These are phyloP conservation scores for Skeletonema menzelii DNA, from an alignment of 108 stramenopile genomes.

Conservation along the genomic window DNA sequence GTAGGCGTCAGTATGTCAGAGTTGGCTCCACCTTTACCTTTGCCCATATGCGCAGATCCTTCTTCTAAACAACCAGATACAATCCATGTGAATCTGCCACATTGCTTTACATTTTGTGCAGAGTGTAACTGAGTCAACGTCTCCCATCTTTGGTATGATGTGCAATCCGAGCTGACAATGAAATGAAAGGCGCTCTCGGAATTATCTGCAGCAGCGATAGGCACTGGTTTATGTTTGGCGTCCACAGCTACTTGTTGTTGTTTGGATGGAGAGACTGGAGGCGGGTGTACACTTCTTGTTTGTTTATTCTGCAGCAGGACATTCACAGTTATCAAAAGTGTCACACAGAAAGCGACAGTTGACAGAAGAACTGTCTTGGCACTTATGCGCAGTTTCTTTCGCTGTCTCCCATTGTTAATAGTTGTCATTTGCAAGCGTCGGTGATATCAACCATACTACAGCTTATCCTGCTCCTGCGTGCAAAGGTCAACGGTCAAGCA, in stretches of 20 bases:
- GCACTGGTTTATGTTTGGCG: neutral
- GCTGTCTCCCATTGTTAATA: neutral
- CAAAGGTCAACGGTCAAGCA: too few relatives aligned
- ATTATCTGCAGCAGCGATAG: neutral
- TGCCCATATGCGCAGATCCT: constrained; percentile 16
- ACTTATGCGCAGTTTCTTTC: neutral
- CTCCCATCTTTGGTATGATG: constrained; percentile 60
- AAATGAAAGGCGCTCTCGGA: constrained; percentile 45
- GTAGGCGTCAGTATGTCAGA: constrained; percentile 37
- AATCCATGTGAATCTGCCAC: constrained; percentile 57
- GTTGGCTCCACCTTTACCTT: constrained; percentile 43
- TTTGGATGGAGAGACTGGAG: neutral
- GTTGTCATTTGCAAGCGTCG: neutral
- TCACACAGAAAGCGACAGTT: neutral
- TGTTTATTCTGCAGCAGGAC: neutral
- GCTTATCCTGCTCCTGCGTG: too few relatives aligned
- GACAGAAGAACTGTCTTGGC: neutral
- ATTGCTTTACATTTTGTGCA: constrained; percentile 40
- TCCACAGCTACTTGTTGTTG: neutral
- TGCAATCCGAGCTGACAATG: constrained; percentile 48
- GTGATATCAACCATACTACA: neutral
- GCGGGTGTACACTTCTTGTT: neutral
- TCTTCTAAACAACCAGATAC: constrained; percentile 49
- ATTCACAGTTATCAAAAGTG: neutral
- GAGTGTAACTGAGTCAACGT: constrained; percentile 45